These are phyloP conservation scores for Pythium folliculosum DNA, from an alignment of 352 stramenopile genomes.

Conservation along the genomic window DNA sequence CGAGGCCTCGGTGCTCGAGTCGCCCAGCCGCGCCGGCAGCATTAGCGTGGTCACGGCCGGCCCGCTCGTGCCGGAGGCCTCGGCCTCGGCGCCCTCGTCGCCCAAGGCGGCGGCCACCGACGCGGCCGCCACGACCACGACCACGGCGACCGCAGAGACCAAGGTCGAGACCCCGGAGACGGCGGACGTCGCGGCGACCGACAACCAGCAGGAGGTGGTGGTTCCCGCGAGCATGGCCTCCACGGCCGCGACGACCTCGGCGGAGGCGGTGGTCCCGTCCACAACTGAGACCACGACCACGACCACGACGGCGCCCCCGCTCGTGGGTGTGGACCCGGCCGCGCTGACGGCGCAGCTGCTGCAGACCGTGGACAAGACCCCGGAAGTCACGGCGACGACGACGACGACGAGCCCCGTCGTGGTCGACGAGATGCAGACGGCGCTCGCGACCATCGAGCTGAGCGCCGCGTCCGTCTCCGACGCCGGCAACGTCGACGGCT, in stretches of 20 bases:
- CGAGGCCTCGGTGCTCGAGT: constrained; percentile 49
- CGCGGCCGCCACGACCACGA: not conserved
- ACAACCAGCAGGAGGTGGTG: too few relatives aligned
- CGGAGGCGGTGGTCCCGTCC: not conserved
- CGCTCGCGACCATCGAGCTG: constrained; percentile 23
- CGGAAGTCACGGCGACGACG: not conserved
- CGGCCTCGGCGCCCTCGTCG: constrained; percentile 4
- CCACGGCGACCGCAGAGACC: not conserved
- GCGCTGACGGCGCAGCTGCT: constrained; percentile 14
- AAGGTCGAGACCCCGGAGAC: constrained; percentile 21
- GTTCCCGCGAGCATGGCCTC: not conserved
- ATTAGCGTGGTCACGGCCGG: constrained; percentile 28
- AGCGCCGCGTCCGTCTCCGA: constrained; percentile 11
- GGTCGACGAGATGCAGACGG: constrained; percentile 8
- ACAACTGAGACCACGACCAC: not conserved
- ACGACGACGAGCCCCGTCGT: not conserved
- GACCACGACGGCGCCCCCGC: not conserved
- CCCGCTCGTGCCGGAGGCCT: constrained; percentile 10
- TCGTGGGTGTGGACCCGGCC: constrained; percentile 4
- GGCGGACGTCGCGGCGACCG: not conserved
- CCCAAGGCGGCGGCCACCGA: too few relatives aligned
- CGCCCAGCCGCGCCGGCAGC: constrained; percentile 45
- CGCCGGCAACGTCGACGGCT: constrained; percentile 16
- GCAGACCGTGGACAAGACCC: not conserved
- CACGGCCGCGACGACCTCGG: not conserved